Evolutionary conservation across 2,329 filamentous ascomycete genomes (phyloP), one percentile per base, ranked within the genome.

Genomic region (Monilinia aucupariae): DNA sequence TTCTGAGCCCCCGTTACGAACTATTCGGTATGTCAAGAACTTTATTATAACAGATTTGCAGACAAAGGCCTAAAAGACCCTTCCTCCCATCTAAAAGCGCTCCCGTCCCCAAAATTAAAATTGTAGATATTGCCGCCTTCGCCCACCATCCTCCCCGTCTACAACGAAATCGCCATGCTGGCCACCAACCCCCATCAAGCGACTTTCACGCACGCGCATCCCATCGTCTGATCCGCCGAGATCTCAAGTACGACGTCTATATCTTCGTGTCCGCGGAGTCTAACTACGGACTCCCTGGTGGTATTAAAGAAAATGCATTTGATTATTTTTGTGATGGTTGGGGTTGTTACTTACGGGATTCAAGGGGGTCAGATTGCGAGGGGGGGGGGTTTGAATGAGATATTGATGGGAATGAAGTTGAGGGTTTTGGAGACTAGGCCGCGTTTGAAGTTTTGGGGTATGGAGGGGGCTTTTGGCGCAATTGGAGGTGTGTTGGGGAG

Each of bases 231-330:
- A 80, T 78, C 74, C 32, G 68, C 68, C 8, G 75, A 75, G 65
- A 78, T 82, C 51, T 66, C 17, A 70, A 71, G 27, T 75, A 79
- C 71, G 76, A 79, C 56, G 80, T 69, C n/a, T 82, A 80, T 70
- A 70, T 83, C 48, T 73, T 82, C 48, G 77, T 82, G 43, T 75
- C 78, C 22, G 77, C 79, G 0, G 79, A 83, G 71, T 86, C 86
- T 70, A 85, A 86, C 75, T 80, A 75, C 70, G 78, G 80, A 27
- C 74, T 84, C 6, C 75, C 83, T 0, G 82, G 79, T 0, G 77
- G 76, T 9, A 74, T 82, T 56, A 86, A n/a, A n/a, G n/a, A 87
- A 75, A 87, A 85, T 69, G 83, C 83, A 5, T 77, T 87, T 61
- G 84, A 86, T 71, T 86, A 83, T 69, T 76, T 87, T 1, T 79